Conservation (phyloP, 441 rosid genomes). For the Biscutella laevigata region DNA sequence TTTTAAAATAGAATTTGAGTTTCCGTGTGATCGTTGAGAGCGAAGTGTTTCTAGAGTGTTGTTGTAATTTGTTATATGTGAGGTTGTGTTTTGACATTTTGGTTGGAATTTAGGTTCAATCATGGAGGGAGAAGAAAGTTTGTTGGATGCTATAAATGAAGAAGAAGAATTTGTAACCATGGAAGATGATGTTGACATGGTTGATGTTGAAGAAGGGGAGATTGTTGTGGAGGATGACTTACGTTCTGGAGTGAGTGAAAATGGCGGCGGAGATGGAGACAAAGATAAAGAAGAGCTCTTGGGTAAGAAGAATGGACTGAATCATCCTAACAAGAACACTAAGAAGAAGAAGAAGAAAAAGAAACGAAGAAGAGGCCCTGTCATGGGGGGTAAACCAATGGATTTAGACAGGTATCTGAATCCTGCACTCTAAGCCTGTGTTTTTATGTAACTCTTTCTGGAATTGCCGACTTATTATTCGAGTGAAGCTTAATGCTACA, state of each 20-base stretch:
- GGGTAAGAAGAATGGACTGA: slow-evolving; percentile 23
- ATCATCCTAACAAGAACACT: slow-evolving; percentile 25
- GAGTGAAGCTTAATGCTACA: too few relatives aligned
- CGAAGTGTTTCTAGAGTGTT: slow-evolving; percentile 1
- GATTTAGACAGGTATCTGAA: slow-evolving; percentile 51
- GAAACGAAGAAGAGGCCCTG: slow-evolving; percentile 34
- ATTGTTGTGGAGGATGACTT: slow-evolving; percentile 29
- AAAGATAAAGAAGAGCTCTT: slow-evolving; percentile 26
- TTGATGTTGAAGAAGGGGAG: slow-evolving; percentile 83
- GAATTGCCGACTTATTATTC: neutral
- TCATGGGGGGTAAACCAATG: slow-evolving; percentile 32
- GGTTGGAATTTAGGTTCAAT: neutral
- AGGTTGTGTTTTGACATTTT: slow-evolving; percentile 2
- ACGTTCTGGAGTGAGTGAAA: slow-evolving; percentile 15
- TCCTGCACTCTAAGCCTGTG: neutral
- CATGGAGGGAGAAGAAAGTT: slow-evolving; percentile 58
- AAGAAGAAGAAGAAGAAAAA: slow-evolving; percentile 52
- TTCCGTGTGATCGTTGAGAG: neutral
- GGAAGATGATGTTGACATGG: slow-evolving; percentile 77
- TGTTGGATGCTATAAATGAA: slow-evolving; percentile 45
- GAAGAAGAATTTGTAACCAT: slow-evolving; percentile 33
- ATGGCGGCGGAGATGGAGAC: slow-evolving; percentile 15
- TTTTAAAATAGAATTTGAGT: neutral
- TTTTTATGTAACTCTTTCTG: neutral
- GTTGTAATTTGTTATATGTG: neutral